Percentiles rank a stretch among this genome's conserved stretches.
Evolutionary conservation across 805 yeast species (phyloP).

Genomic region (Groenewaldozyma tartarivorans): DNA sequence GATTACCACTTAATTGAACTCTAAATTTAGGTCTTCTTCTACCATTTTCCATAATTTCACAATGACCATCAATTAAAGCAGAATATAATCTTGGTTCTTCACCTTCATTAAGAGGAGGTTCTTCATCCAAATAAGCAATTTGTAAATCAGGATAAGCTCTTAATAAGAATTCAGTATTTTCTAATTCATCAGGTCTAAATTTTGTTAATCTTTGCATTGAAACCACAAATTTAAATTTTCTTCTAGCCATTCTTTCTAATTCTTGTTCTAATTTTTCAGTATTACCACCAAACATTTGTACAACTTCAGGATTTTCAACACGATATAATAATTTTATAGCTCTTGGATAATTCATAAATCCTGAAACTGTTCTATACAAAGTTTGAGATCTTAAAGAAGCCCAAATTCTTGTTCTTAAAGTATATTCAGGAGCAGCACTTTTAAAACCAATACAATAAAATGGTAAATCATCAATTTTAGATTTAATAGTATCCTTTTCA

Average conservation of each 20-base stretch:
- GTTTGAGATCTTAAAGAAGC: conserved; percentile 97
- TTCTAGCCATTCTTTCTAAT: conserved; percentile 69
- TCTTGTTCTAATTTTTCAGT: conserved; percentile 95
- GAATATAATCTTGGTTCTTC: conserved; percentile 49
- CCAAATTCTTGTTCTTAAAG: conserved; percentile 95
- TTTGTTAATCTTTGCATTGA: conserved; percentile 79
- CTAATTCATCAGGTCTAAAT: conserved; percentile 55
- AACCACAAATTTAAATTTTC: conserved; percentile 72
- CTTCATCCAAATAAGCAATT: conserved; percentile 92
- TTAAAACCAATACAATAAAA: conserved; percentile 96
- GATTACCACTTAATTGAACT: conserved; percentile 82
- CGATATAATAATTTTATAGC: conserved; percentile 89
- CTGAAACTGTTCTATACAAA: conserved; percentile 91
- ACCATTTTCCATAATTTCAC: conserved; percentile 46
- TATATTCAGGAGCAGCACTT: conserved; percentile 94
- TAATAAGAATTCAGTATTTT: conserved; percentile 57
- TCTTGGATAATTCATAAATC: conserved; percentile 96
- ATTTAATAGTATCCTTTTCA: conserved; percentile 65
- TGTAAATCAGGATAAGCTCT: conserved; percentile 61
- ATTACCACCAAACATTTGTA: conserved; percentile 95
- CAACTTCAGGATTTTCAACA: conserved; percentile 91
- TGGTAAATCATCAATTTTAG: conserved; percentile 84
- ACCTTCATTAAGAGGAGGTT: conserved; percentile 44
- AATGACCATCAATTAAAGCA: conserved; percentile 55
- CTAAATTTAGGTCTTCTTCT: conserved; percentile 53